Percentiles rank a stretch among this genome's conserved stretches.
Conservation (phyloP, 148 eudicot genomes). For the Vaccinium corymbosum region DNA sequence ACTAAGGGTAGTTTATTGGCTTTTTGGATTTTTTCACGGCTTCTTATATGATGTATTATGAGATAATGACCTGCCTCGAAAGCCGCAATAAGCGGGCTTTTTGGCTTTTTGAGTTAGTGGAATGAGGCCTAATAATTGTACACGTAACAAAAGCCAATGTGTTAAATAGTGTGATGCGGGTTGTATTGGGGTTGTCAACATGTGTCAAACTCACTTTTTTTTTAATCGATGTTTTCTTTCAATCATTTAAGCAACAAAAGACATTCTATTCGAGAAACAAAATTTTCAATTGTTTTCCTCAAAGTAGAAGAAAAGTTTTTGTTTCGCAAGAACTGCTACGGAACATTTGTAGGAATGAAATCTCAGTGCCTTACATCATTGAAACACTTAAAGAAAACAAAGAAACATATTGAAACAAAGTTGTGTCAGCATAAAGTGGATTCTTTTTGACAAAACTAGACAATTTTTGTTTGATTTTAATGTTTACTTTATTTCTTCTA, state of each 20-base stretch:
- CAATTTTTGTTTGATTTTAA: neutral
- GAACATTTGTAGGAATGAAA: neutral
- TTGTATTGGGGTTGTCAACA: neutral
- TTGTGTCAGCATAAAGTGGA: neutral
- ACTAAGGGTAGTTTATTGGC: too few relatives aligned
- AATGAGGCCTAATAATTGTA: neutral
- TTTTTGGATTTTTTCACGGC: too few relatives aligned
- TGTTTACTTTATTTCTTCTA: neutral
- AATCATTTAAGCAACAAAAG: neutral
- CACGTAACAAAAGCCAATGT: neutral
- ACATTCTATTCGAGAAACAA: neutral
- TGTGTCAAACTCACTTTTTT: neutral
- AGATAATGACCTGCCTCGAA: too few relatives aligned
- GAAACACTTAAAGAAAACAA: neutral
- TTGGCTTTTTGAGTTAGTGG: too few relatives aligned
- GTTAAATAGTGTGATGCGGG: neutral
- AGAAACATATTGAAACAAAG: neutral
- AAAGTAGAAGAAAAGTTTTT: neutral
- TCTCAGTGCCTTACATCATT: neutral
- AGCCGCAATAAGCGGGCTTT: too few relatives aligned
- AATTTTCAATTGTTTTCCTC: neutral
- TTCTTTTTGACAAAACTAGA: neutral
- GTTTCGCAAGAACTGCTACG: neutral
- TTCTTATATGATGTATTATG: too few relatives aligned
- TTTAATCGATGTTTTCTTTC: neutral